Evolutionary conservation across 768 basidiomycete genomes (phyloP).

Genomic region (Boletus tomentosulus): DNA sequence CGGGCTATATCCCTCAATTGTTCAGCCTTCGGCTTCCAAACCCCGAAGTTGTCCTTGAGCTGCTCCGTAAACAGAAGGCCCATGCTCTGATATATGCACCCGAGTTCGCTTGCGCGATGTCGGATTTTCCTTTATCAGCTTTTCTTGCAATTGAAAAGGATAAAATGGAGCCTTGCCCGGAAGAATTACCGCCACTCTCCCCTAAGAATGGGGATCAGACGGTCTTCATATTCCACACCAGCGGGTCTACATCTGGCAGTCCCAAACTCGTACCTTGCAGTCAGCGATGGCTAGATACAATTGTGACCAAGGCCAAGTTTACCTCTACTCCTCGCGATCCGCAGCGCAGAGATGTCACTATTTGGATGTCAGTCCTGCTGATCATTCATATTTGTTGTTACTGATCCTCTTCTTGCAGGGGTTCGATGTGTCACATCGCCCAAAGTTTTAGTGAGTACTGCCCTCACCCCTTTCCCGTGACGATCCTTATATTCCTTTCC

Average conservation of each 20-base stretch:
- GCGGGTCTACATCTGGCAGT: slow-evolving; percentile 79
- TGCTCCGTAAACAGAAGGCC: slow-evolving; percentile 59
- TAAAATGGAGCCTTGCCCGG: slow-evolving; percentile 34
- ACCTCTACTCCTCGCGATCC: slow-evolving; percentile 46
- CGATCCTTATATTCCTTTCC: slow-evolving; percentile 15
- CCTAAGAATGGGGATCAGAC: slow-evolving; percentile 37
- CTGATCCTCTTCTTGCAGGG: slow-evolving; percentile 47
- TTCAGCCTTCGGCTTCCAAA: slow-evolving; percentile 78
- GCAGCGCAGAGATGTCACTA: slow-evolving; percentile 61
- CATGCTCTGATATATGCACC: slow-evolving; percentile 62
- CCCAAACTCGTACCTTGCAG: slow-evolving; percentile 75
- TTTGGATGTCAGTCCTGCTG: slow-evolving; percentile 59
- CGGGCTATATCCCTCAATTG: slow-evolving; percentile 73
- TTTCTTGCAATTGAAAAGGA: slow-evolving; percentile 43
- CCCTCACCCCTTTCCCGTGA: slow-evolving; percentile 16
- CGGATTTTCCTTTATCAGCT: slow-evolving; percentile 44
- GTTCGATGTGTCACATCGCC: slow-evolving; percentile 80
- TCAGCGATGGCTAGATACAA: slow-evolving; percentile 61
- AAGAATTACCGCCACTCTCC: slow-evolving; percentile 43
- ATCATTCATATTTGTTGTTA: slow-evolving; percentile 16
- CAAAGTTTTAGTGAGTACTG: slow-evolving; percentile 64
- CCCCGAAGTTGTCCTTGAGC: slow-evolving; percentile 64
- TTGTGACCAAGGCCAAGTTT: slow-evolving; percentile 55
- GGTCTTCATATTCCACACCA: slow-evolving; percentile 74
- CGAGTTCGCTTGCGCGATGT: slow-evolving; percentile 45